Base-by-base conservation (phyloP, 2,329 filamentous ascomycete genomes). In the Trichoderma hamatum region DNA sequence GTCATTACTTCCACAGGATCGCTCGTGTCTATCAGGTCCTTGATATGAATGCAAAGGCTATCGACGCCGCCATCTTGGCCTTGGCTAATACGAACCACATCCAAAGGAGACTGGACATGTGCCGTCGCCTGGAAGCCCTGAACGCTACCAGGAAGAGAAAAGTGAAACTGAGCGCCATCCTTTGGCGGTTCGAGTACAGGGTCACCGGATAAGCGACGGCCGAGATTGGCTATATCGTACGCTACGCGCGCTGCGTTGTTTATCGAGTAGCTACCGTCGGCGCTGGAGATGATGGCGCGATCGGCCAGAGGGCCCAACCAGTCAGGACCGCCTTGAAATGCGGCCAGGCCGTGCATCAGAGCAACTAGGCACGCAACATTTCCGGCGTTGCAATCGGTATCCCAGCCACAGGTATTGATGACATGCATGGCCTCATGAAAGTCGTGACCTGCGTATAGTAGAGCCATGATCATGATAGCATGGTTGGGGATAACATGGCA, bases 381-480 rank as follows among this genome's bases (percentile, higher is more conserved):
- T 1, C 79, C 79, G 5, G 78, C 77, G 60, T 80, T 80, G 71
- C 78, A 80, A 68, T 80, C 78, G 1, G 79, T 80, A 71, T 80
- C 79, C 78, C 79, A 80, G 60, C 78, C 78, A 56, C 74, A 75
- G 1, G 77, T 80, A 67, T 78, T 79, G 68, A 79, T 71, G 52
- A 80, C 77, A 68, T 79, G 78, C 75, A 80, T 77, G 1, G 78
- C 78, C 52, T 76, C 73, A 34, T 75, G 68, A 55, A 79, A 80
- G 52, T 76, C 71, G 51, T 76, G 69, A 1, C 74, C 74, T 1
- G 71, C 76, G 28, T 77, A 78, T 4, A 79, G 60, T 9, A 80
- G 66, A 1, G 77, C 66, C 74, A 78, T 73, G 51, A 79, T 74
- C 77, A 79, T 79, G 60, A 80, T 69, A n/a, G 70, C 76, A 49